Base-by-base conservation (phyloP, 306 rosid species). In the Purshia tridentata region DNA sequence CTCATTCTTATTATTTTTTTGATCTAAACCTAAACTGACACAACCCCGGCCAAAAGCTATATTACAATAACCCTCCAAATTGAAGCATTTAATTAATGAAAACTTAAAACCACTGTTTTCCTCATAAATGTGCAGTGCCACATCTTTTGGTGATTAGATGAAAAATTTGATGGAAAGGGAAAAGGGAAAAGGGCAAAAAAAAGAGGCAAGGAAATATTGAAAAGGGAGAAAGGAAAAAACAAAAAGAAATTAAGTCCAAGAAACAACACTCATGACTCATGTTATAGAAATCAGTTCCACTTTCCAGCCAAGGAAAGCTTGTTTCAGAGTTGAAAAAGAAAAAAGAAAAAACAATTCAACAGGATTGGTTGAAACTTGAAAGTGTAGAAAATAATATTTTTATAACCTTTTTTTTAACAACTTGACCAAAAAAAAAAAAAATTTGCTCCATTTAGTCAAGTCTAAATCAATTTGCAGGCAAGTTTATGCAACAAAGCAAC, bases 181-280 rank as follows among this genome's bases (percentile, higher is more conserved):
- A 9, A 56, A 22, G 62, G 40, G 1, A 16, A 9, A 16, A 2
- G 6, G 23, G 9, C 1, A 9, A 9, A 44, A 9, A 44, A 44
- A 44, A 44, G 2, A 35, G 45, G 6, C 45, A 29, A 29, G 45
- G 45, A 60, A 59, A 12, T 14, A 35, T 35, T 29, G 65, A 16
- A 56, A 42, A 54, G 13, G 57, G 13, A 14, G 39, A 16, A 45
- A 44, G 23, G 18, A 20, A 50, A 23, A 51, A 22, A 53, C 2
- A 2, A 5, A 63, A 23, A 50, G 11, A 12, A 22, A 3, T 14
- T 19, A 46, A 73, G 60, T 54, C 16, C 23, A 16, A 10, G 20
- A 66, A 66, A 58, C 66, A 12, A 55, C 50, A 50, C 19, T 37
- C 49, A 40, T 63, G 68, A 29, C 35, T 29, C 35, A 29, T 63